Conservation (phyloP, 129 eudicot genomes). For the Arctium minus region DNA sequence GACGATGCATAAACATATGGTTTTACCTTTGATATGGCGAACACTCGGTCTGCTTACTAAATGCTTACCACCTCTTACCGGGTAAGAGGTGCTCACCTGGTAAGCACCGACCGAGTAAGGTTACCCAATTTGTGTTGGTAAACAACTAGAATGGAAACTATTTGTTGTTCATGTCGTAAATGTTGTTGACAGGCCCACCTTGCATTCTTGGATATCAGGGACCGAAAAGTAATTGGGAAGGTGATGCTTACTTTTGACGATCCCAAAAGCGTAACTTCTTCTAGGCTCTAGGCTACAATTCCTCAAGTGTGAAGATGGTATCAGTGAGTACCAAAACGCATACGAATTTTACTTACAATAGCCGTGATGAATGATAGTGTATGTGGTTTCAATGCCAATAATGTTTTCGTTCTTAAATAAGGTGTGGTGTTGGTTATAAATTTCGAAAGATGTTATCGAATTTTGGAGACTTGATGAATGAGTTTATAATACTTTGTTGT, state of each 20-base stretch:
- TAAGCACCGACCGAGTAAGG: background rate
- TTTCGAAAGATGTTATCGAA: background rate
- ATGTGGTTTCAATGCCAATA: background rate
- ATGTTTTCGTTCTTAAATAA: background rate
- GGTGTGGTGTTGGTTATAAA: background rate
- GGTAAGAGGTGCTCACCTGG: background rate
- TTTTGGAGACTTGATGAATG: background rate
- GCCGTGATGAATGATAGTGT: background rate
- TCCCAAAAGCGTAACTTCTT: slow-evolving; percentile 29
- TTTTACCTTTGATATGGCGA: background rate
- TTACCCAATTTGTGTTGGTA: background rate
- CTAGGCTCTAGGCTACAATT: slow-evolving; percentile 48
- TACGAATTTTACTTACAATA: background rate
- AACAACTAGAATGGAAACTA: background rate
- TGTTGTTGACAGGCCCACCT: slow-evolving; percentile 65
- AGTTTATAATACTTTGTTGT: background rate
- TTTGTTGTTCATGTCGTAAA: background rate
- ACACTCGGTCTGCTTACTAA: background rate
- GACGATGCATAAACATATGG: background rate
- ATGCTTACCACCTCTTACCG: background rate
- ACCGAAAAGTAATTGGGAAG: slow-evolving; percentile 85
- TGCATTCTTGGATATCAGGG: slow-evolving; percentile 79
- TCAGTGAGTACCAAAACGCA: background rate
- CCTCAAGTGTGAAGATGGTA: background rate
- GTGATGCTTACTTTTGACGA: slow-evolving; percentile 78